Evolutionary conservation across 352 stramenopile species (phyloP).

Genomic region (Globisporangium paddicum): DNA sequence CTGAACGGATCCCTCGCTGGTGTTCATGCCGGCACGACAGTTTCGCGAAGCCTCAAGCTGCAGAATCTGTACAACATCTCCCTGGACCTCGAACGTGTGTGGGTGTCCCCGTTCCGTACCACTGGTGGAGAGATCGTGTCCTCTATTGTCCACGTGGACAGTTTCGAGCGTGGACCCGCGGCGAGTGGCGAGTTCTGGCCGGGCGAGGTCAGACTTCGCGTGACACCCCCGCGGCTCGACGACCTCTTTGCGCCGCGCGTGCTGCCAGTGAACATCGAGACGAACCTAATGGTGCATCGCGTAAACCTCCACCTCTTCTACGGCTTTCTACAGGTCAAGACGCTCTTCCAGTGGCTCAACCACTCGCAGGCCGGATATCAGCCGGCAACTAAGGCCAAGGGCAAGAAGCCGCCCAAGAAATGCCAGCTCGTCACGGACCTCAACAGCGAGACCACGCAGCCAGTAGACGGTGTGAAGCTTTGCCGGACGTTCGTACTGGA

Average conservation of each 20-base stretch:
- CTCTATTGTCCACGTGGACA: constrained; percentile 24
- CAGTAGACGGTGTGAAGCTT: constrained; percentile 8
- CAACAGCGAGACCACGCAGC: background rate
- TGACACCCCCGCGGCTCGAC: constrained; percentile 12
- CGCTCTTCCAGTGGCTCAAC: constrained; percentile 19
- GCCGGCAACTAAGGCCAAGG: background rate
- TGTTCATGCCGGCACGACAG: constrained; percentile 10
- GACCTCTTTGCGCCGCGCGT: constrained; percentile 8
- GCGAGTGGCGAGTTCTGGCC: constrained; percentile 23
- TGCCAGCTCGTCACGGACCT: constrained; percentile 2
- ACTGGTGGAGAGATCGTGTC: background rate
- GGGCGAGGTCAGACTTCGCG: constrained; percentile 20
- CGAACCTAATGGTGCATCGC: constrained; percentile 30
- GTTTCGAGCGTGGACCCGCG: constrained; percentile 22
- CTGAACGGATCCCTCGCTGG: constrained; percentile 3
- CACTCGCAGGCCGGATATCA: background rate
- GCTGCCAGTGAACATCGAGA: constrained; percentile 32
- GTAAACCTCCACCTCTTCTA: constrained; percentile 32
- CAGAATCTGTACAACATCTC: constrained; percentile 35
- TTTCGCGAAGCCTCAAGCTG: constrained; percentile 1
- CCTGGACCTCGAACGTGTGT: constrained; percentile 42
- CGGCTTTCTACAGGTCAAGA: constrained; percentile 26
- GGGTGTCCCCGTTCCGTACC: constrained; percentile 11
- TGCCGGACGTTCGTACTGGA: constrained; percentile 43
- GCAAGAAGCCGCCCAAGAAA: background rate